Base-by-base conservation (phyloP, 257 asterid species). In the Nicotiana otophora region DNA sequence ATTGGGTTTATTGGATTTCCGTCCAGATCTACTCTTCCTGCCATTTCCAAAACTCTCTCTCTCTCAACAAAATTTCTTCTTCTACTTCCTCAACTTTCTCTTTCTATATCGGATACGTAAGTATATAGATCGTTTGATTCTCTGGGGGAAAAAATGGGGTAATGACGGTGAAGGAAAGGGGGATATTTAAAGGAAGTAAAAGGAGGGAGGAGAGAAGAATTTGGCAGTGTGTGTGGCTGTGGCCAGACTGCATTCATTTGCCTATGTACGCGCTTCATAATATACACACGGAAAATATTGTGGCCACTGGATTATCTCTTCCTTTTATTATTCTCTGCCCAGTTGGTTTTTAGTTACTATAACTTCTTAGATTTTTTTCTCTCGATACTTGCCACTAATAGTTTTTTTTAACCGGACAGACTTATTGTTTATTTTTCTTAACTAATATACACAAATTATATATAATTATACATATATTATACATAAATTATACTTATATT, bases 1-100 rank as follows among this genome's bases (percentile, higher is more conserved):
- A 95, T 86, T 84, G 93, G 92, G 85, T 91, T 89, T 0, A 95
- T 90, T 81, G 89, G 85, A 68, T 91, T 92, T 19, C 99, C 99
- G 74, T 95, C 97, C 92, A 95, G 98, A 95, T 95, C 98, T 89
- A 92, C 82, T 79, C 95, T 90, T 64, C 88, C 97, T 77, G 97
- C 92, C 98, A 93, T 93, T 88, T 74, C 79, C 77, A 5, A 62
- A 63, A 54, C 48, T 46, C 46, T 12, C 53, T 55, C 30, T 42
- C 46, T 7, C 2, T 14, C 48, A 8, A 42, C 48, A 55, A 20
- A 42, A 39, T 17, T 81, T 63, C 12, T 36, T 4, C 12, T 61
- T 15, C 51, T 42, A 42, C 48, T 67, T 66, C 33, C 19, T 70
- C n/a, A 31, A 33, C 77, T 68, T 36, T 36, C 17, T 20, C 67